A percentile compares a stretch with the other conserved stretches of the same genome.
Evolutionary conservation across 2,329 filamentous ascomycete genomes (phyloP).

Genomic region (Aspergillus sp.): DNA sequence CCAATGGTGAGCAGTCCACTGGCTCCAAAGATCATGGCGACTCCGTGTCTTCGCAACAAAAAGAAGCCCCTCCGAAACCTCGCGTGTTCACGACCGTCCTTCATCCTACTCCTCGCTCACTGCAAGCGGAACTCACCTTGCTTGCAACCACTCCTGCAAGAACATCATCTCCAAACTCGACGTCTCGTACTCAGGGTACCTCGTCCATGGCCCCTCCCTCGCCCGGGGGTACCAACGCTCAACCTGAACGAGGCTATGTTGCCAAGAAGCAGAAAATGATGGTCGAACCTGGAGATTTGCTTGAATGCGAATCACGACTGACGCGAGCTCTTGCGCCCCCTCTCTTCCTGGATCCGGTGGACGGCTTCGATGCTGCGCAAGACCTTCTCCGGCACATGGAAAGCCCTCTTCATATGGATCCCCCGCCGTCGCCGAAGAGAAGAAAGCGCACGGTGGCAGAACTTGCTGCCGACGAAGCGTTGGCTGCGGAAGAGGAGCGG

Average conservation of each 20-base stretch:
- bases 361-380: conserved; percentile 66
- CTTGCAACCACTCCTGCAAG: conserved; percentile 69
- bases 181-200: conserved; percentile 37
- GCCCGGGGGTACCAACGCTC: conserved; percentile 67
- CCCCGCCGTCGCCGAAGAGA: conserved; percentile 79
- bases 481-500: conserved; percentile 82
- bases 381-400: conserved; percentile 68
- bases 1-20: conserved; percentile 25
- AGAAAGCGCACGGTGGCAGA: conserved; percentile 93
- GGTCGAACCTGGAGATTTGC: conserved; percentile 70
- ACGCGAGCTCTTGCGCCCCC: conserved; percentile 71
- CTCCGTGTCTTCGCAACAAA: conserved; percentile 47
- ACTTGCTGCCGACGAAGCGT: conserved; percentile 89
- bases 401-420: conserved; percentile 74
- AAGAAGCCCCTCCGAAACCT: conserved; percentile 50
- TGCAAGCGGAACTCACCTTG: conserved; percentile 72
- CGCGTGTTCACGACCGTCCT: conserved; percentile 77
- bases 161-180: conserved; percentile 42
- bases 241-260: conserved; percentile 52
- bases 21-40: conserved; percentile 60
- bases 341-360: conserved; percentile 74
- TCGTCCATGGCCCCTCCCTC: conserved; percentile 57
- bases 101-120: conserved; percentile 74
- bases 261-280: conserved; percentile 74
- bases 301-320: conserved; percentile 74